Evolutionary conservation across 2,329 filamentous ascomycete genomes (phyloP).

Genomic region (Colletotrichum theobromicola): DNA sequence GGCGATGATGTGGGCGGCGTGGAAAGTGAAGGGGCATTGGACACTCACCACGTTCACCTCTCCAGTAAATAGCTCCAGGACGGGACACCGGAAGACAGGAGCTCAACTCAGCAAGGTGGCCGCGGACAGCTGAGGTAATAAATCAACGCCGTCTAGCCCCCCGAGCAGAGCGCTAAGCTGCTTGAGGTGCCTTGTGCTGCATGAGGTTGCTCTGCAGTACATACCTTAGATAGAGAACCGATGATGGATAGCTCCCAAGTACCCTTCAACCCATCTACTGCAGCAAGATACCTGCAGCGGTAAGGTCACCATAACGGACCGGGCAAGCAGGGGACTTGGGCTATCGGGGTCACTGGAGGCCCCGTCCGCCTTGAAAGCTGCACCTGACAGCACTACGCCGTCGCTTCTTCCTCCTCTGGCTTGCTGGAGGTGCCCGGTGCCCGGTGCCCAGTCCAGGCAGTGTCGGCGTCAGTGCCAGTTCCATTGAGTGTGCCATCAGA

Average conservation of each 20-base stretch:
- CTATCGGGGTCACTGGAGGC: constrained; percentile 1
- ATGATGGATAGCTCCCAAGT: neutral
- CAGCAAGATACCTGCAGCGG: neutral
- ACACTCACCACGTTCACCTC: neutral
- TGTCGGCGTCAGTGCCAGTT: neutral
- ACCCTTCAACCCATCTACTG: neutral
- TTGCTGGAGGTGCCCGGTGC: neutral
- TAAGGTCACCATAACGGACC: neutral
- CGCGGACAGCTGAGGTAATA: neutral
- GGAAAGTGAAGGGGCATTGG: neutral
- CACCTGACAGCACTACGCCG: constrained; percentile 1
- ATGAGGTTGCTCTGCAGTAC: neutral
- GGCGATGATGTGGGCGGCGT: neutral
- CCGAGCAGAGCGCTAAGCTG: neutral
- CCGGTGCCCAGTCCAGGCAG: neutral
- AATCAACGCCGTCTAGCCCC: neutral
- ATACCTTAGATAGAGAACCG: neutral
- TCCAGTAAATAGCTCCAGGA: neutral
- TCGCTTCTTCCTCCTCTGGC: neutral
- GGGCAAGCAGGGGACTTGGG: neutral
- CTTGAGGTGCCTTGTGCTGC: neutral
- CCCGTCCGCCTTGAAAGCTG: neutral
- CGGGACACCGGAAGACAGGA: neutral
- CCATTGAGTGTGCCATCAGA: neutral
- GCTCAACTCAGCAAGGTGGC: neutral